phyloP scores from a whole-genome alignment of 768 basidiomycete genomes.

The Porphyrellus cyaneotinctus region DNA sequence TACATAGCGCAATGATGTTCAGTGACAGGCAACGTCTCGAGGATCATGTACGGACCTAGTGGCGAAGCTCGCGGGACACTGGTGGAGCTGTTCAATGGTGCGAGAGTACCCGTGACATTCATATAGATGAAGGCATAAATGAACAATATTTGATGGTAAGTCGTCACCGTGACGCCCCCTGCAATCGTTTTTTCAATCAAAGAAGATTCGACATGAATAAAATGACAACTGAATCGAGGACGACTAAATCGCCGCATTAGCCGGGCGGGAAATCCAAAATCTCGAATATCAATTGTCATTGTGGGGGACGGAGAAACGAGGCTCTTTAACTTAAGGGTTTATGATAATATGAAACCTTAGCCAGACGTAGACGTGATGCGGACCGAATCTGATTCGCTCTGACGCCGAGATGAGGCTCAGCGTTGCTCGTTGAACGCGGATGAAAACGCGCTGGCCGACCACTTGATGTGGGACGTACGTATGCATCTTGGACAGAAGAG shows the following conservation, averaged over 20 bases:
- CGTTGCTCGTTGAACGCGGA: slow-evolving; percentile 2
- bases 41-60: slow-evolving; percentile 6
- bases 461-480: slow-evolving; percentile 7
- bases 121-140: not conserved
- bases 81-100: not conserved
- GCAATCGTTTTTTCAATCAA: slow-evolving; percentile 17
- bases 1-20: slow-evolving; percentile 5
- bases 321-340: slow-evolving; percentile 1
- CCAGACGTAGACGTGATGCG: slow-evolving; percentile 2
- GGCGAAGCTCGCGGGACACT: not conserved
- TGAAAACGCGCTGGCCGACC: slow-evolving; percentile 4
- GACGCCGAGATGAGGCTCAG: slow-evolving; percentile 24
- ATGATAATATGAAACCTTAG: slow-evolving; percentile 24
- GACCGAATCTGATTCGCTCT: slow-evolving; percentile 20
- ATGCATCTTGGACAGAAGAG: slow-evolving; percentile 7
- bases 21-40: slow-evolving; percentile 9
- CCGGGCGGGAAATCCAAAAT: slow-evolving; percentile 15
- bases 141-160: slow-evolving; percentile 2
- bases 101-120: not conserved
- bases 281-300: slow-evolving; percentile 8
- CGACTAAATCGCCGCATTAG: slow-evolving; percentile 3
- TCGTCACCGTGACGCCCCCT: slow-evolving; percentile 10
- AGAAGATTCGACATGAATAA: slow-evolving; percentile 17
- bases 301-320: slow-evolving; percentile 23
- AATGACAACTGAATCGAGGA: slow-evolving; percentile 8